These are phyloP conservation scores for Moesziomyces antarcticus DNA, from an alignment of 1,284 basidiomycete genomes.

Conservation along the genomic window DNA sequence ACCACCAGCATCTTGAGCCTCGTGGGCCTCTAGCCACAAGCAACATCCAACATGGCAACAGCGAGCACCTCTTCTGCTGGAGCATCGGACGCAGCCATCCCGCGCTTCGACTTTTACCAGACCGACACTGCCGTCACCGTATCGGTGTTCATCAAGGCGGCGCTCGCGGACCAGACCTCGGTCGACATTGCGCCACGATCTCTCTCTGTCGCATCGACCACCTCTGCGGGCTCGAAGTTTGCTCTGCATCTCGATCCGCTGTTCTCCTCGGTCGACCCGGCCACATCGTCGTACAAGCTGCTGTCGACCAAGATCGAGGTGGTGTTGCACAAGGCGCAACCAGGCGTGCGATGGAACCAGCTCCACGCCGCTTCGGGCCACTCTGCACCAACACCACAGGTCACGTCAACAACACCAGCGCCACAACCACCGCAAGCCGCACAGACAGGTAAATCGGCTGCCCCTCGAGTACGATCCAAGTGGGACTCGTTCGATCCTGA, in stretches of 20 bases:
- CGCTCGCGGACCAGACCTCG: slow-evolving; percentile 35
- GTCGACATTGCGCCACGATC: slow-evolving; percentile 29
- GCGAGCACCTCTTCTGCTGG: slow-evolving; percentile 4
- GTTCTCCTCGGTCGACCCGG: slow-evolving; percentile 32
- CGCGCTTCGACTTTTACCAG: slow-evolving; percentile 67
- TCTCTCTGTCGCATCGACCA: slow-evolving; percentile 24
- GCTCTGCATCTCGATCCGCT: slow-evolving; percentile 43
- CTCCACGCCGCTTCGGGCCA: slow-evolving; percentile 8
- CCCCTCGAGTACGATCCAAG: slow-evolving; percentile 44
- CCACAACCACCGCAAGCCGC: slow-evolving; percentile 12
- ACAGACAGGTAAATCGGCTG: neutral
- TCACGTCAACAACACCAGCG: slow-evolving; percentile 18
- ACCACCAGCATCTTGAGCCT: slow-evolving; percentile 10
- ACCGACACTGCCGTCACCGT: slow-evolving; percentile 60
- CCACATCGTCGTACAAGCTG: slow-evolving; percentile 40
- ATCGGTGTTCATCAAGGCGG: slow-evolving; percentile 60
- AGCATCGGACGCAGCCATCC: slow-evolving; percentile 10
- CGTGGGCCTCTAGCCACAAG: neutral
- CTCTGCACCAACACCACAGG: neutral
- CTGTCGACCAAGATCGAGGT: slow-evolving; percentile 61
- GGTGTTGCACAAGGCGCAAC: slow-evolving; percentile 43
- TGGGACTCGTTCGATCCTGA: slow-evolving; percentile 60
- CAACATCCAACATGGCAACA: slow-evolving; percentile 7
- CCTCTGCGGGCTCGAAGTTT: slow-evolving; percentile 24
- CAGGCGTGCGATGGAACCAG: slow-evolving; percentile 45